Evolutionary conservation across 1,284 basidiomycete genomes (phyloP), one percentile per base, ranked within the genome.

Genomic region (Fomitopsis palustris): DNA sequence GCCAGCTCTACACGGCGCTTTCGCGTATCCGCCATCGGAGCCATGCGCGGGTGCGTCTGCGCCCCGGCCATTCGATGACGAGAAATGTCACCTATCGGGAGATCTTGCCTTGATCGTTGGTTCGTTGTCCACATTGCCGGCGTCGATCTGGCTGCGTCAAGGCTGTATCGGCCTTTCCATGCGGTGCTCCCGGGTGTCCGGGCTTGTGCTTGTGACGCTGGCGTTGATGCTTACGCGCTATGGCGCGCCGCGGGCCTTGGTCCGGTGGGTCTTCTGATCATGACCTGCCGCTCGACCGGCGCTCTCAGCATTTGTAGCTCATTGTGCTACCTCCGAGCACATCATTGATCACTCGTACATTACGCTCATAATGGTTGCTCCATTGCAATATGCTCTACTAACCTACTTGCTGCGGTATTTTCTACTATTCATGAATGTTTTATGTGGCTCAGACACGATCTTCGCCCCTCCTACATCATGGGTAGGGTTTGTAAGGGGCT

Each of bases 1-100:
- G 77, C 1, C 78, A 79, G 58, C 65, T 79, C 5, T 79, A 80
- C 57, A 78, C 77, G 0, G 77, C 75, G 1, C 60, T 78, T 8
- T 78, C 78, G 12, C 67, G 75, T 6, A 73, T 78, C 33, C 59
- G 73, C 38, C 64, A 69, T 51, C 64, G 74, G 2, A 59, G 57
- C 17, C 64, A 75, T 64, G 69, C 69, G 16, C 59, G 52, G 51
- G 63, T 71, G 2, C 64, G 67, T 3, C 42, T 71, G 19, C 63
- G 41, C 6, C 59, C 54, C 1, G 57, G 61, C 14, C 62, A 66
- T 42, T 57, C 21, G 33, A 62, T 41, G 14, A 71, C 68, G 19
- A 62, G 37, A 43, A 71, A 71, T 54, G 66, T 71, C 16, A 71
- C 69, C 12, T 71, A 67, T 53, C 61, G 64, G 38, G 69, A 71